Evolutionary conservation across 1,284 basidiomycete genomes (phyloP).

Genomic region (Xerocomus cyaneibrunnescens): DNA sequence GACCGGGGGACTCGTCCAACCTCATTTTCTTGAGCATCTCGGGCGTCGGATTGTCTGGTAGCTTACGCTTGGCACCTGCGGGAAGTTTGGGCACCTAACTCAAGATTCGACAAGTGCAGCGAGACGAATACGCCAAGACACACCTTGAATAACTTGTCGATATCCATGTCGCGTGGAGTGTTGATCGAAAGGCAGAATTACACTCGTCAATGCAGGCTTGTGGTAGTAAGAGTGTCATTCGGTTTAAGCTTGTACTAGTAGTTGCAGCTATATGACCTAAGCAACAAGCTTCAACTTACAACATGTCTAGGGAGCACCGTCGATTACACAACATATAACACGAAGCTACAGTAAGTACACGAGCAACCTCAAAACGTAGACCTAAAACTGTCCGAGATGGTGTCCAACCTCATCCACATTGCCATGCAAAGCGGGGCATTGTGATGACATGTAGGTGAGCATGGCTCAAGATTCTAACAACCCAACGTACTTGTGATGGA

Average conservation of each 20-base stretch:
- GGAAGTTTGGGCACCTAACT: slow-evolving; percentile 70
- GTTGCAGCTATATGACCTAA: slow-evolving; percentile 23
- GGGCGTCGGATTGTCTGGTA: slow-evolving; percentile 79
- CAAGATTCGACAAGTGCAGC: slow-evolving; percentile 1
- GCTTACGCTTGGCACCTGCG: slow-evolving; percentile 67
- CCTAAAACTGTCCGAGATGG: not conserved
- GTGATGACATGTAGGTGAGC: slow-evolving; percentile 20
- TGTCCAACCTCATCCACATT: slow-evolving; percentile 12
- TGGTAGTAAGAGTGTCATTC: not conserved
- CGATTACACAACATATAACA: slow-evolving; percentile 4
- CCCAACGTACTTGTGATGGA: slow-evolving; percentile 31
- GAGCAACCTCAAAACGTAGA: not conserved
- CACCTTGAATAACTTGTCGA: slow-evolving; percentile 83
- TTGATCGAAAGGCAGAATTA: not conserved
- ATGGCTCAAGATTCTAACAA: slow-evolving; percentile 16
- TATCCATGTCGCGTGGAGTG: slow-evolving; percentile 55
- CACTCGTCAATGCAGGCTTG: not conserved
- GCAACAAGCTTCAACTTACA: not conserved
- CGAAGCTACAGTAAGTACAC: slow-evolving; percentile 4
- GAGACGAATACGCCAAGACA: slow-evolving; percentile 4
- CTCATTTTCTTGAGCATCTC: slow-evolving; percentile 80
- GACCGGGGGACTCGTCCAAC: slow-evolving; percentile 42
- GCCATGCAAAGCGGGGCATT: slow-evolving; percentile 7
- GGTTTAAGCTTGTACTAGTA: not conserved
- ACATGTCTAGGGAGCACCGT: not conserved